Evolutionary conservation across 805 yeast genomes (phyloP).

Genomic region (Osmozyma mogii): DNA sequence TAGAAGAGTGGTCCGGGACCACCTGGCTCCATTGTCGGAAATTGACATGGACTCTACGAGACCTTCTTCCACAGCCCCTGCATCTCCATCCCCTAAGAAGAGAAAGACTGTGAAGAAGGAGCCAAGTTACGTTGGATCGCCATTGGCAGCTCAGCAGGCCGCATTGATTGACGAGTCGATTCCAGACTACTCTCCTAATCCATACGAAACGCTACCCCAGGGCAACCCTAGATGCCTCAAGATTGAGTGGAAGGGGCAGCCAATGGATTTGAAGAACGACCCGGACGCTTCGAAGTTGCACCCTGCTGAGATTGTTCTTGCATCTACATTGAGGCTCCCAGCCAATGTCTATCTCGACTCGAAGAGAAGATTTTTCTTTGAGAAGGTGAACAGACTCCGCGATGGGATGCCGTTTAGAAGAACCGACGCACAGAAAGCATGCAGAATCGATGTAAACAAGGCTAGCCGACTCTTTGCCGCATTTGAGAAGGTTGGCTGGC

Average conservation of each 20-base stretch:
- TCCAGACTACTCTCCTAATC: conserved; percentile 78
- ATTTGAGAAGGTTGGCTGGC: conserved; percentile 88
- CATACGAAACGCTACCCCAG: conserved; percentile 51
- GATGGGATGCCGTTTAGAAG: conserved; percentile 78
- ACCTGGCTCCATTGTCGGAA: conserved; percentile 4
- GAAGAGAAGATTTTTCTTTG: conserved; percentile 64
- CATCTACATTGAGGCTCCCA: conserved; percentile 84
- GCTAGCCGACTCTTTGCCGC: conserved; percentile 88
- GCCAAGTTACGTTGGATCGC: conserved; percentile 21
- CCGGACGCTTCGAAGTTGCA: conserved; percentile 69
- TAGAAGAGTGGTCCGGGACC: conserved; percentile 44
- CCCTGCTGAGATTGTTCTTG: conserved; percentile 84
- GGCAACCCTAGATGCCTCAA: conserved; percentile 60
- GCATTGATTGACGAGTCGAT: conserved; percentile 59
- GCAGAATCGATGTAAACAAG: conserved; percentile 93
- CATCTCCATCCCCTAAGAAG: conserved; percentile 28
- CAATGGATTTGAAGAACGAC: conserved; percentile 81
- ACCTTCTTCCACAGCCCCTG: conserved; percentile 12
- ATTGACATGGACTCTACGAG: conserved; percentile 3
- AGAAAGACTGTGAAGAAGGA: conserved; percentile 34
- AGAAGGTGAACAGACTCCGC: conserved; percentile 72
- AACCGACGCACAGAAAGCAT: conserved; percentile 97
- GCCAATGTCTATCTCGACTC: conserved; percentile 69
- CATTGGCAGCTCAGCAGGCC: conserved; percentile 36
- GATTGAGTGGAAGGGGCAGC: conserved; percentile 98